Base-by-base conservation (phyloP, 805 yeast species). In the Candida maris region DNA sequence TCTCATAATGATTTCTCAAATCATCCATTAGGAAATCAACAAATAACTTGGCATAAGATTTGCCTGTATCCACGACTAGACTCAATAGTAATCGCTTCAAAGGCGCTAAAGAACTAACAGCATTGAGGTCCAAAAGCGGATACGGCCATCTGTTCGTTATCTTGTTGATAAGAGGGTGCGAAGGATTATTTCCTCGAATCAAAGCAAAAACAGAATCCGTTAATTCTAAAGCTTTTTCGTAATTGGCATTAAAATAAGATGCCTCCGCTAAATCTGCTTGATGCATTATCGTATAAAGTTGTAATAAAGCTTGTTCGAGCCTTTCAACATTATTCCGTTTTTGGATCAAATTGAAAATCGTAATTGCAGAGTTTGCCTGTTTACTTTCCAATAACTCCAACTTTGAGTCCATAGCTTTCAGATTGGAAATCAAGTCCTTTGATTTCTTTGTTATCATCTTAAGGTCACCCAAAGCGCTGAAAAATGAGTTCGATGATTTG, bases 401-500 rank as follows among this genome's bases (percentile, higher is more conserved):
- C 13, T 73, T 68, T 0, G 50, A 39, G 24, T 68, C 64, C n/a
- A 89, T 60, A 0, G 55, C 51, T 21, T 69, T 56, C 32, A 81
- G 65, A 26, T 70, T 64, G 4, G 57, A 54, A 0, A 81, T 64
- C 17, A 88, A 72, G 9, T 57, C 55, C 9, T 66, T 61, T 3
- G 89, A 75, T 43, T 73, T 75, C 2, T 59, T 53, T 32, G 79
- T 75, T 23, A 89, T 78, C 6, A 66, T 68, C 49, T 79, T 79
- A 38, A 93, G 72, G 44, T 87, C 95, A 36, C 80, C 85, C 37
- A 94, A 65, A 0, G 96, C 89, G 34, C 77, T 77, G 61, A 88
- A 88, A 54, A 93, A 91, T 6, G 89, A 79, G 35, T 79, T 77
- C 0, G 96, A 85, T 0, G 96, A 83, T 45, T 76, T 75, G 3